Evolutionary conservation across 23 red algal species (phyloP).

Genomic region (Porphyridium purpureum): DNA sequence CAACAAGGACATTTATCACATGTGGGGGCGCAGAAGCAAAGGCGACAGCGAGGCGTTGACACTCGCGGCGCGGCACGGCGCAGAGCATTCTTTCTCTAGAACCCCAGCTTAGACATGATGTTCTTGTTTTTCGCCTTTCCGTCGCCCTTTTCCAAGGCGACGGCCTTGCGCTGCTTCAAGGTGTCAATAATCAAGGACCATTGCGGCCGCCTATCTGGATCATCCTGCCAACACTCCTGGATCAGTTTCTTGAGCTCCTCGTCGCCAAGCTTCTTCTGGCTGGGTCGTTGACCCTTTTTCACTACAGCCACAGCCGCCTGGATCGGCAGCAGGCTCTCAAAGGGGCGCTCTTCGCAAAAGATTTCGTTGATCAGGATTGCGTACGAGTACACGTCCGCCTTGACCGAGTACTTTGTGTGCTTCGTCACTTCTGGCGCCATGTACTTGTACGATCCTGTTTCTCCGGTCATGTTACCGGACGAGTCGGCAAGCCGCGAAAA

Average conservation of each 20-base stretch:
- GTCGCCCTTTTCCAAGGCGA: too few relatives aligned
- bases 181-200: too few relatives aligned
- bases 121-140: too few relatives aligned
- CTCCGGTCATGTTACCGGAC: constrained; percentile 61
- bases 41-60: too few relatives aligned
- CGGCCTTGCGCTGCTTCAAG: too few relatives aligned
- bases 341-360: constrained; percentile 79
- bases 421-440: constrained; percentile 97
- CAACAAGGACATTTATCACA: too few relatives aligned
- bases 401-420: constrained; percentile 71
- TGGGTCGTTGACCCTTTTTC: constrained; percentile 66
- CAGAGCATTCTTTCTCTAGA: too few relatives aligned
- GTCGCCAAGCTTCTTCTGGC: constrained; percentile 66
- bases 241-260: constrained; percentile 43
- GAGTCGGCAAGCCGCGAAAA: constrained; percentile 73
- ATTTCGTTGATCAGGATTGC: constrained; percentile 91
- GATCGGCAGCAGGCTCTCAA: constrained; percentile 58
- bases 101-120: too few relatives aligned
- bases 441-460: constrained; percentile 78
- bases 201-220: constrained; percentile 42
- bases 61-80: too few relatives aligned
- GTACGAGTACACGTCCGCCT: constrained; percentile 88
- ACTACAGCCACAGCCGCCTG: constrained; percentile 83
- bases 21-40: too few relatives aligned
- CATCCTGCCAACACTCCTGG: constrained; percentile 44